Evolutionary conservation across 148 eudicot species (phyloP).

Genomic region (Nepenthes gracilis): DNA sequence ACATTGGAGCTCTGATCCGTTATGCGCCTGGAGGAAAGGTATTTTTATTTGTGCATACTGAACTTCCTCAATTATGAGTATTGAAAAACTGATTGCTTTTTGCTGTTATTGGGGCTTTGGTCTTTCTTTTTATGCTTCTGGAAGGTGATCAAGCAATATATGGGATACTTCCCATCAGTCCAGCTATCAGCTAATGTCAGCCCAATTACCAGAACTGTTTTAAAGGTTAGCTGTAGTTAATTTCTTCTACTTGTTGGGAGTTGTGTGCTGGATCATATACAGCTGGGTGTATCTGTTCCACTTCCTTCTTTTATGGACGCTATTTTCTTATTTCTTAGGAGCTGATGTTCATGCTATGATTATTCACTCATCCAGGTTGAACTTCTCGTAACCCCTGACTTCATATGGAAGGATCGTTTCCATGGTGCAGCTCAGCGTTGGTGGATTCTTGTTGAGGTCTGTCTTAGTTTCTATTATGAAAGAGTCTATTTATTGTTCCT

Average conservation of each 20-base stretch:
- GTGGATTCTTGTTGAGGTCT: conserved; percentile 99
- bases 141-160: conserved; percentile 81
- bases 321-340: neutral
- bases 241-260: neutral
- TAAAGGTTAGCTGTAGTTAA: conserved; percentile 47
- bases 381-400: conserved; percentile 75
- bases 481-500: neutral
- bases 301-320: neutral
- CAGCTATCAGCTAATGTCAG: conserved; percentile 91
- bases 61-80: neutral
- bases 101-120: neutral
- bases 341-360: neutral
- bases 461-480: neutral
- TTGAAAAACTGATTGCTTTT: neutral
- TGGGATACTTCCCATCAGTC: conserved; percentile 70
- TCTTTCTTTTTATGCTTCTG: conserved; percentile 9
- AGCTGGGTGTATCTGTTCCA: neutral
- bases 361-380: conserved; percentile 43
- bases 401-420: conserved; percentile 94
- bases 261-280: no score
- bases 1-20: conserved; percentile 87
- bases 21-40: conserved; percentile 95
- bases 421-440: conserved; percentile 85
- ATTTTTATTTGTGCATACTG: conserved; percentile 6
- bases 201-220: conserved; percentile 98